Base-by-base conservation (phyloP, 1,139 yeast genomes). In the Magnusiomyces fungicola region DNA sequence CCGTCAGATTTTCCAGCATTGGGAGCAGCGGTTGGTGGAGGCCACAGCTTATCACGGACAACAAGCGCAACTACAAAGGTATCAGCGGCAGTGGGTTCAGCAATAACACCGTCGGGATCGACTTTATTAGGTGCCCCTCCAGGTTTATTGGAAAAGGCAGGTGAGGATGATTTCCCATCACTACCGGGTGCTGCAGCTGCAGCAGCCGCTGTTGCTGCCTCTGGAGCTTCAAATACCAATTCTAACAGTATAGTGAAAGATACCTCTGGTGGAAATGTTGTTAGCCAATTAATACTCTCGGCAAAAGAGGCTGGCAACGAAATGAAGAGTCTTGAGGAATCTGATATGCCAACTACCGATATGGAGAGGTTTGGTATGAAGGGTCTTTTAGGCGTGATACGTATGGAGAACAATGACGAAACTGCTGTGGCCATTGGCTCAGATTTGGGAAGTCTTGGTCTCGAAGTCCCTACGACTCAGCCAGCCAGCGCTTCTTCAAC, bases 351-450 rank as follows among this genome's bases (percentile, higher is more conserved):
- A 18, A 18, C 38, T 7, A 34, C 38, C 5, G 38, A 65, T 12
- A 54, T 62, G 55, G 69, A 67, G 23, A 54, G 54, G 63, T 90
- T 76, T 66, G 97, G 97, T 5, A 69, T 90, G 57, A 75, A 77
- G 54, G 96, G 95, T 0, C 70, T 92, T 46, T 64, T 79, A 23
- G 78, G 86, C 9, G 74, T 90, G 12, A 74, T 87, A 44, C 77
- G 76, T 55, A 80, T 81, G 80, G 89, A 83, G 50, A 78, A 76
- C 55, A 74, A 70, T 45, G 90, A 82, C 55, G 76, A 79, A 53
- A 78, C 81, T 14, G 75, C 81, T 34, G 79, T 86, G 60, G 90
- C 96, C 7, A 73, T 87, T 52, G 97, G 97, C 22, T 83, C 84
- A 46, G 97, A 92, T 62, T 70, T 89, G 50, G 79, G 81, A 52